Percentiles rank a stretch among this genome's conserved stretches.
phyloP scores from a whole-genome alignment of 2,329 filamentous ascomycete species.

The Neopestalotiopsis sp. region DNA sequence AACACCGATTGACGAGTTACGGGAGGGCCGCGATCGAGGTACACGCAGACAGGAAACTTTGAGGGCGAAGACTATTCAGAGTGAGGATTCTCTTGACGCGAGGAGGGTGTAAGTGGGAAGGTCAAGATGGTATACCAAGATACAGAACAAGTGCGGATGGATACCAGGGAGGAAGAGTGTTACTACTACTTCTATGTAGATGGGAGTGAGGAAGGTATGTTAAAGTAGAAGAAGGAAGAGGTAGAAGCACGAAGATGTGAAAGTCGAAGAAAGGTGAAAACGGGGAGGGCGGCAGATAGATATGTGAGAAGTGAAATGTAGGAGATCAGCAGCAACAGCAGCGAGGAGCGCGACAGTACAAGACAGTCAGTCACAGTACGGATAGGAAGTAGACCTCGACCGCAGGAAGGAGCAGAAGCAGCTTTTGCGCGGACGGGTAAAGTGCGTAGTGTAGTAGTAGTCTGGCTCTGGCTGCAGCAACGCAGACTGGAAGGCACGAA shows the following conservation, averaged over 20 bases:
- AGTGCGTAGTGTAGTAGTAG: no score
- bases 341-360: not conserved
- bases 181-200: no score
- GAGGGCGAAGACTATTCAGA: not conserved
- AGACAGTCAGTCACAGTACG: not conserved
- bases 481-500: not conserved
- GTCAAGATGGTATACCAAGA: not conserved
- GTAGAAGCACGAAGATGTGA: not conserved
- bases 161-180: conserved; percentile 23
- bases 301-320: conserved; percentile 24
- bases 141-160: conserved; percentile 22
- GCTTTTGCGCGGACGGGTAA: not conserved
- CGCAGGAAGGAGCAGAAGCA: not conserved
- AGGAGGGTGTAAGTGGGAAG: conserved; percentile 13
- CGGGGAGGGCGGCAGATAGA: conserved; percentile 8
- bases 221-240: not conserved
- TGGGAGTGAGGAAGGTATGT: not conserved
- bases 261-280: not conserved
- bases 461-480: not conserved
- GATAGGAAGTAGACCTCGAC: not conserved
- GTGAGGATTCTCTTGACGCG: conserved; percentile 16
- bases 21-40: not conserved
- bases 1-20: not conserved
- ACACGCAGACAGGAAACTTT: not conserved
- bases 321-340: conserved; percentile 28